phyloP scores from a whole-genome alignment of 2,329 filamentous ascomycete genomes.

The Cladorrhinum sp. region DNA sequence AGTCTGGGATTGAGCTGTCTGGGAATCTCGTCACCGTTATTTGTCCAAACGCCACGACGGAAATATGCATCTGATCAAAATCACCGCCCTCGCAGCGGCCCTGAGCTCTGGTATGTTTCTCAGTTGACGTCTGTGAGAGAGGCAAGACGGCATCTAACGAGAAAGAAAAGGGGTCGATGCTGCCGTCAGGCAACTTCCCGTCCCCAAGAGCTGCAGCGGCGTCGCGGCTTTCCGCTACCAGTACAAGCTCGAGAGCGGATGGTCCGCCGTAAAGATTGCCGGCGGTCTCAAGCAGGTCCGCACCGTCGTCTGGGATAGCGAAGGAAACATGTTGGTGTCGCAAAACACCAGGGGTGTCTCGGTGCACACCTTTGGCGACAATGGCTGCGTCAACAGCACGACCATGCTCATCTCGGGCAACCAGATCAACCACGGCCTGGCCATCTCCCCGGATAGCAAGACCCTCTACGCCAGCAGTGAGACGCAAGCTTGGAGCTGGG shows the following conservation, averaged over 20 bases:
- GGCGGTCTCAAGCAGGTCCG: conserved; percentile 37
- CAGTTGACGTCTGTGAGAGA: neutral
- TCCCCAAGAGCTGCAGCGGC: conserved; percentile 35
- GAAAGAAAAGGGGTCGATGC: conserved; percentile 14
- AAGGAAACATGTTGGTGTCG: conserved; percentile 39
- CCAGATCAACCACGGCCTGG: conserved; percentile 40
- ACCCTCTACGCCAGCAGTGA: conserved; percentile 40
- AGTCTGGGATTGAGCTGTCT: neutral
- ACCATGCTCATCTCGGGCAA: conserved; percentile 35
- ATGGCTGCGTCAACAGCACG: conserved; percentile 41
- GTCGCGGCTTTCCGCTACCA: conserved; percentile 34
- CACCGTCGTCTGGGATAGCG: conserved; percentile 36
- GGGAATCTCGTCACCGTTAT: neutral
- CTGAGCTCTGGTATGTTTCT: conserved; percentile 19
- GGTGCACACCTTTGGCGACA: conserved; percentile 39
- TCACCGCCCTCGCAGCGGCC: conserved; percentile 15
- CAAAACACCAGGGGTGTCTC: conserved; percentile 38
- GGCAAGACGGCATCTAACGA: neutral
- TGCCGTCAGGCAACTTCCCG: conserved; percentile 28
- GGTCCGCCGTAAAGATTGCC: conserved; percentile 40
- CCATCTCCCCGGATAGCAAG: conserved; percentile 38
- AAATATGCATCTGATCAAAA: conserved; percentile 23
- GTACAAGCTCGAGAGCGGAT: conserved; percentile 34
- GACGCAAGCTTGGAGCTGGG: conserved; percentile 51
- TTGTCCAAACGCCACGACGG: neutral